Evolutionary conservation across 768 basidiomycete species (phyloP), one percentile per base, ranked within the genome.

Genomic region (Daedalea quercina): DNA sequence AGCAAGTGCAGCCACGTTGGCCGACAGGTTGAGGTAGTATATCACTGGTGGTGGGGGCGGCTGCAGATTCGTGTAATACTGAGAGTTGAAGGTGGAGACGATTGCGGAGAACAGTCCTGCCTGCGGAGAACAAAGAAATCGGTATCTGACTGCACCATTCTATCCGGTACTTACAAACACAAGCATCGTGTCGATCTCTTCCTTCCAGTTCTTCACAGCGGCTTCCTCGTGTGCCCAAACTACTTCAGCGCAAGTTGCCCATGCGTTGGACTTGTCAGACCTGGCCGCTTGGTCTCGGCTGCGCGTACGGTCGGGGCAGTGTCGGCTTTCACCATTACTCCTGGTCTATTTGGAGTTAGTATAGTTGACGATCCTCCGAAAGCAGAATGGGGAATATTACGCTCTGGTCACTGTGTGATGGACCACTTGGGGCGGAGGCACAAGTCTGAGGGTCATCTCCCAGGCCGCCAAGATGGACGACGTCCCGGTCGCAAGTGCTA

Each of bases 61-160:
- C 22, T 60, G 58, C 2, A 65, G 54, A 12, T 52, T 35, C n/a
- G 33, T 37, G 20, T 54, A 60, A 9, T 57, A 58, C 45, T 59
- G 57, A 12, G 57, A 50, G 37, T 55, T 52, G 54, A 65, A 65
- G n/a, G 61, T 51, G 2, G 61, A 57, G n/a, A 63, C 53, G 12
- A 65, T 54, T 1, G 59, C 63, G 11, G 64, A 65, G 44, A 63
- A 65, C 9, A 63, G 54, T 40, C 58, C 64, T 20, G 63, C 61
- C 64, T 61, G 9, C 9, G n/a, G 33, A 24, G 34, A 49, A 20
- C 35, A 24, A 49, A 35, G 34, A 35, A 6, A 7, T n/a, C 7
- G 34, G 35, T 13, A 35, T 15, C 3, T 20, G 6, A 28, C 13
- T 17, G 9, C n/a, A n/a, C n/a, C 13, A 22, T 23, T 15, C 8